Conservation (phyloP, 306 rosid genomes). For the Quercus bicolor region DNA sequence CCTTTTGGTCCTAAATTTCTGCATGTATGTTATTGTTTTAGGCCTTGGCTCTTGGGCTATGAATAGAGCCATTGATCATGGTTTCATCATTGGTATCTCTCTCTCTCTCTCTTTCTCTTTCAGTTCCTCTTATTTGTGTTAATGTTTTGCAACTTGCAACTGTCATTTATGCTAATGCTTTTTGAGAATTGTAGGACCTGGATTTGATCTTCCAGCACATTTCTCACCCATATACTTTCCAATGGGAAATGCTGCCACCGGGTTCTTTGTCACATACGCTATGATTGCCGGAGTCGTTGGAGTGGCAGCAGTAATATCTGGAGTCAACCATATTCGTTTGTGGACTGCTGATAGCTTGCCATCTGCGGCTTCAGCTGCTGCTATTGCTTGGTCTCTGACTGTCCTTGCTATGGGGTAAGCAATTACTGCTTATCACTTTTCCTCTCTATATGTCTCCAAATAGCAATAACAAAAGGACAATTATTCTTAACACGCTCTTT, state of each 20-base stretch:
- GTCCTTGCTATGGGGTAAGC: slow-evolving; percentile 91
- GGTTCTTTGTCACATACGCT: slow-evolving; percentile 85
- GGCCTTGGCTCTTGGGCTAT: slow-evolving; percentile 97
- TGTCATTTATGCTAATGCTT: slow-evolving; percentile 22
- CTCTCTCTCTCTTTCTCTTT: neutral
- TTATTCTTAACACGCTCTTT: too few species aligned
- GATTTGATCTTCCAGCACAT: slow-evolving; percentile 68
- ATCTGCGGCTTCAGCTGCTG: slow-evolving; percentile 73
- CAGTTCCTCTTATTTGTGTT: neutral
- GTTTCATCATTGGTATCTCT: slow-evolving; percentile 68
- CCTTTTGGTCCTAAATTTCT: slow-evolving; percentile 74
- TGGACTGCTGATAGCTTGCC: slow-evolving; percentile 81
- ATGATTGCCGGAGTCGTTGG: slow-evolving; percentile 88
- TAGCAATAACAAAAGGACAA: neutral
- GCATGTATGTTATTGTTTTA: slow-evolving; percentile 82
- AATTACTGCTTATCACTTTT: neutral
- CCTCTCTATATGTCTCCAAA: neutral
- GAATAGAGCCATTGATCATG: slow-evolving; percentile 81
- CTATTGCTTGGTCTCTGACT: slow-evolving; percentile 87
- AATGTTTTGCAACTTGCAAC: neutral
- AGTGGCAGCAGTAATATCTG: slow-evolving; percentile 62
- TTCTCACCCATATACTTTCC: slow-evolving; percentile 91
- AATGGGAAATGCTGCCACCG: slow-evolving; percentile 97
- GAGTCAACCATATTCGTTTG: slow-evolving; percentile 70
- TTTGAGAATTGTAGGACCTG: slow-evolving; percentile 52